Conservation (phyloP, 2,329 filamentous ascomycete genomes). For the Stagonosporopsis cucurbitacearum region DNA sequence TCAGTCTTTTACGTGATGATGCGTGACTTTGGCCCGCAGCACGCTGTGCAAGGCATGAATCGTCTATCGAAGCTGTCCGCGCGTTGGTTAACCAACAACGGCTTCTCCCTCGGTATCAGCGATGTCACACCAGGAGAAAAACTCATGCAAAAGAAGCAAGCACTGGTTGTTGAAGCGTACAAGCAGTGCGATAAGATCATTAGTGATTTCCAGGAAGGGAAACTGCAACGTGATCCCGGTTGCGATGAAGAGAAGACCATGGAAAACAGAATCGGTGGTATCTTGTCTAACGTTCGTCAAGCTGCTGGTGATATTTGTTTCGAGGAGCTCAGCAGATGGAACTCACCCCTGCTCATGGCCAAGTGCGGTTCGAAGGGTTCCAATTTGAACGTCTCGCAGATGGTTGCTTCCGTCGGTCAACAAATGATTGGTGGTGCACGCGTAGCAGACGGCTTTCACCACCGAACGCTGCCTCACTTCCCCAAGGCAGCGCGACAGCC, state of each 20-base stretch:
- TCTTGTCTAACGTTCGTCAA: slow-evolving; percentile 89
- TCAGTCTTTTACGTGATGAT: slow-evolving; percentile 97
- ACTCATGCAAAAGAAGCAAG: slow-evolving; percentile 75
- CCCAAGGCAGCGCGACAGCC: slow-evolving; percentile 90
- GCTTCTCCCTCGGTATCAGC: slow-evolving; percentile 94
- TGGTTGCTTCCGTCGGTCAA: slow-evolving; percentile 96
- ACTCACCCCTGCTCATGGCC: slow-evolving; percentile 94
- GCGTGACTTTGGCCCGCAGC: slow-evolving; percentile 89
- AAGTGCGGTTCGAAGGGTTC: slow-evolving; percentile 97
- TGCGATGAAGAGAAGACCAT: slow-evolving; percentile 91
- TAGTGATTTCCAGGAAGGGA: slow-evolving; percentile 77
- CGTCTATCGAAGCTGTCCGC: slow-evolving; percentile 89
- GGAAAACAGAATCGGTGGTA: slow-evolving; percentile 88
- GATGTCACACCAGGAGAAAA: slow-evolving; percentile 85
- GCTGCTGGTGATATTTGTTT: slow-evolving; percentile 92
- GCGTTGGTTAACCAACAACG: slow-evolving; percentile 83
- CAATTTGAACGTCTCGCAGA: slow-evolving; percentile 97
- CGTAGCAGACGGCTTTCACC: slow-evolving; percentile 95
- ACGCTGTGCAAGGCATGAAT: slow-evolving; percentile 92
- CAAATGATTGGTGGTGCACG: slow-evolving; percentile 95
- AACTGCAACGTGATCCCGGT: slow-evolving; percentile 83
- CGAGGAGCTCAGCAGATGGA: slow-evolving; percentile 85
- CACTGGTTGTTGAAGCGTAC: slow-evolving; percentile 80
- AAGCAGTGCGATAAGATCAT: slow-evolving; percentile 83
- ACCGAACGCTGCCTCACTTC: slow-evolving; percentile 92